A percentile compares a stretch with the other conserved stretches of the same genome.
Conservation (phyloP, 192 early-diverging fungal species). For the Chytriomyces confervae region DNA sequence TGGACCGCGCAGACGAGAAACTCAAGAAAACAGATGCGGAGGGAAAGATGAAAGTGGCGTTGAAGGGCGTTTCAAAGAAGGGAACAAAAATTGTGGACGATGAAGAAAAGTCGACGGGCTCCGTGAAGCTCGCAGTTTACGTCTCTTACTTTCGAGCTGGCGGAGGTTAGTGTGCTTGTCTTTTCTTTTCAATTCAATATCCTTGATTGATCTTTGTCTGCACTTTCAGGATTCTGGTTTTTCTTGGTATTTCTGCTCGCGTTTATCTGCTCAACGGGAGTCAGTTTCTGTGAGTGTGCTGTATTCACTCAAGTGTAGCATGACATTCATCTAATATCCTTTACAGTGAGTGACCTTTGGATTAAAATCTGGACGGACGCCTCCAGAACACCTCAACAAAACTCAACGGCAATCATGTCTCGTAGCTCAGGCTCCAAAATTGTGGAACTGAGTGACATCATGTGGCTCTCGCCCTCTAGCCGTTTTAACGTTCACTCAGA, state of each 20-base stretch:
- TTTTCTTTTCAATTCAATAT: neutral
- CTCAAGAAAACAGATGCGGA: constrained; percentile 1
- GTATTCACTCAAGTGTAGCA: constrained; percentile 12
- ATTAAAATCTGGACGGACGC: constrained; percentile 48
- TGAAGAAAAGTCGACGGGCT: constrained; percentile 50
- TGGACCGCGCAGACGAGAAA: constrained; percentile 3
- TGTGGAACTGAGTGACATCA: neutral
- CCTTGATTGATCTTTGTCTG: constrained; percentile 1
- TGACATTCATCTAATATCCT: neutral
- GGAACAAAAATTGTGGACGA: constrained; percentile 56
- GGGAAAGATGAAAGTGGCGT: neutral
- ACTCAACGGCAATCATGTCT: neutral
- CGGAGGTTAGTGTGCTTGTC: constrained; percentile 42
- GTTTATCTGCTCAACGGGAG: constrained; percentile 22
- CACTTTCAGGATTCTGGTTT: constrained; percentile 25
- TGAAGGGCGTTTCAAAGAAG: constrained; percentile 27
- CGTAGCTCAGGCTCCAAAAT: neutral
- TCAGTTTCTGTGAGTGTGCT: constrained; percentile 15
- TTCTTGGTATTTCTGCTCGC: constrained; percentile 31
- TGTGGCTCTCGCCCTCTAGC: neutral
- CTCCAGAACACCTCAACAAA: constrained; percentile 2
- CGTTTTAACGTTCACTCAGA: too few relatives aligned
- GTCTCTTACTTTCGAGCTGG: constrained; percentile 47
- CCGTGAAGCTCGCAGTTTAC: constrained; percentile 53
- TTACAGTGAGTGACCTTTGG: constrained; percentile 37